These are phyloP conservation scores for Polygonum aviculare DNA, from an alignment of 148 eudicot genomes.

Conservation along the genomic window DNA sequence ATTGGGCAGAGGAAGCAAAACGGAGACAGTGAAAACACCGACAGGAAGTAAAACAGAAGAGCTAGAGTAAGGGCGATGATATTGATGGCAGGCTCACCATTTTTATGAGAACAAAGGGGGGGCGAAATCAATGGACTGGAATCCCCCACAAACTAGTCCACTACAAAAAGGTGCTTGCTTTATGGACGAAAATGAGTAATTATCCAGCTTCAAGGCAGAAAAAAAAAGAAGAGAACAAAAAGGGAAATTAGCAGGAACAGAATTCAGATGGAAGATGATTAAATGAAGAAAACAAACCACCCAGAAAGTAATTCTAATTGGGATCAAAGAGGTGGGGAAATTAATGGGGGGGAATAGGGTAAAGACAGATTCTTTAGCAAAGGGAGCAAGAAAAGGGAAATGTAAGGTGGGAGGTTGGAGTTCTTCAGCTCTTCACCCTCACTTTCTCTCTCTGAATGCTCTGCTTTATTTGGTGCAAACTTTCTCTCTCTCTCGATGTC, in stretches of 20 bases:
- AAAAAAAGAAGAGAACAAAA: neutral
- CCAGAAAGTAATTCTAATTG: neutral
- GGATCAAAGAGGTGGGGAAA: neutral
- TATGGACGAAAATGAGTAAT: neutral
- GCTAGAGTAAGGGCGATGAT: conserved; percentile 11
- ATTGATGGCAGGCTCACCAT: neutral
- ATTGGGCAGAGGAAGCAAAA: neutral
- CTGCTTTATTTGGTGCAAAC: neutral
- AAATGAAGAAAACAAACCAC: neutral
- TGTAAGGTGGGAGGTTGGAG: neutral
- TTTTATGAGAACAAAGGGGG: neutral
- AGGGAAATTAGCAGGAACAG: neutral
- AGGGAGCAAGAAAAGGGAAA: no score
- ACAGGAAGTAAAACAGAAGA: conserved; percentile 5
- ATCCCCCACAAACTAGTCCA: neutral
- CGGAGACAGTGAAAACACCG: conserved; percentile 10
- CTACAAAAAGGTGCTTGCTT: neutral
- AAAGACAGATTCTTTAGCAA: neutral
- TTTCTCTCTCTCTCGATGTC: conserved; percentile 2
- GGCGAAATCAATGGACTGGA: neutral
- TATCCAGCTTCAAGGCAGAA: neutral
- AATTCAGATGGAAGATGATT: neutral
- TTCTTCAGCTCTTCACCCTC: neutral
- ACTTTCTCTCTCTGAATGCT: neutral
- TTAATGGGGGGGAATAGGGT: neutral